Base-by-base conservation (phyloP, 2,329 filamentous ascomycete species). In the Capronia americana region DNA sequence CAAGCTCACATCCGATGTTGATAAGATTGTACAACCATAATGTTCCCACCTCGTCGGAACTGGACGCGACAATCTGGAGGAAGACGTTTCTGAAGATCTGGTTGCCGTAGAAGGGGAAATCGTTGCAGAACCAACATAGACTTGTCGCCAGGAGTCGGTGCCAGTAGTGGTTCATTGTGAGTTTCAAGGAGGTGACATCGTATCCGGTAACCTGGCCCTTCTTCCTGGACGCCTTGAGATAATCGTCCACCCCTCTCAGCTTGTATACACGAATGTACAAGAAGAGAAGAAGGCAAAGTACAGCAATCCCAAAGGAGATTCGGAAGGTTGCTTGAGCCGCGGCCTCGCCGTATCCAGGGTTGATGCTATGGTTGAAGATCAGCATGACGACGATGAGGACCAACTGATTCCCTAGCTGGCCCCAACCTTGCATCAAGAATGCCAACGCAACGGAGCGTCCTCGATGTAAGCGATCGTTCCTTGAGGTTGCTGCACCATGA, bases 31-130 rank as follows among this genome's bases (percentile, higher is more conserved):
- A 98, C 55, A 92, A 84, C 94, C 94, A 98, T 4, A 60, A 44
- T n/a, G 41, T 38, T 67, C 86, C 89, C 38, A 88, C 89, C 87
- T 97, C 90, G 76, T 97, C 86, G 4, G 90, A 92, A 44, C 83
- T 80, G 69, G 88, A 84, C 59, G 89, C 91, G 72, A 97, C 89
- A 75, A 95, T 90, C 38, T 82, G 83, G 80, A 97, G 96, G 81
- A 97, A 97, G 76, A 94, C 87, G 69, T 86, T 87, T 81, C 96
- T 93, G 86, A 97, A 97, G 60, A 97, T 89, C 86, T 97, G 97
- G 88, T 97, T 97, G 73, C 94, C 94, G 82, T 98, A 97, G 84
- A 97, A 98, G 86, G 97, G 97, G 71, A 97, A 90, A 76, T 98
- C 94, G 79, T 98, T 98, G 82, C 89, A 91, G 80, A 93, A 98